phyloP scores from a whole-genome alignment of 345 rosid species.

The Populus euphratica region DNA sequence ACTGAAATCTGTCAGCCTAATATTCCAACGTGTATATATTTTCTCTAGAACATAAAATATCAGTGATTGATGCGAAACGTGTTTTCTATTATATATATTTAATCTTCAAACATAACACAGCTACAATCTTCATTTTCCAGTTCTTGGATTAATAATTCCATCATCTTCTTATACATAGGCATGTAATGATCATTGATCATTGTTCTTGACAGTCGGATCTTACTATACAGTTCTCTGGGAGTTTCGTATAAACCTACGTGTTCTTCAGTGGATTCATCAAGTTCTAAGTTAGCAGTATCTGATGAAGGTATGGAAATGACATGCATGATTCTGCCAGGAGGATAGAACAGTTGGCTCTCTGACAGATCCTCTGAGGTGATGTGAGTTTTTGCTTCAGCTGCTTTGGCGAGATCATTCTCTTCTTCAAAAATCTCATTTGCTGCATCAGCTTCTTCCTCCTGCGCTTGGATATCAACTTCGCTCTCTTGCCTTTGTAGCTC shows the following conservation, averaged over 20 bases:
- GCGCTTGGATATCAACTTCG: conserved; percentile 49
- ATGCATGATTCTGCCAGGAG: conserved; percentile 87
- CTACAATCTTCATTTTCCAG: conserved; percentile 40
- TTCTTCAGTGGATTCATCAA: conserved; percentile 24
- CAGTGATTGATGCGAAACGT: background rate
- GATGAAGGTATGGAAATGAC: conserved; percentile 48
- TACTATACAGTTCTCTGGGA: conserved; percentile 81
- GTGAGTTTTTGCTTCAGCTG: conserved; percentile 35
- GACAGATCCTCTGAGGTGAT: conserved; percentile 39
- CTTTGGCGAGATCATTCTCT: conserved; percentile 48
- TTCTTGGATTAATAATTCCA: conserved; percentile 65
- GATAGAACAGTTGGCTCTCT: conserved; percentile 72
- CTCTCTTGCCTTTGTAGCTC: conserved; percentile 67
- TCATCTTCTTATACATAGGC: conserved; percentile 93
- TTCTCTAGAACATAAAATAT: background rate
- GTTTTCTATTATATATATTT: background rate
- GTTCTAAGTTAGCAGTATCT: conserved; percentile 15
- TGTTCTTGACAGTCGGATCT: conserved; percentile 78
- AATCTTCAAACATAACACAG: conserved; percentile 22
- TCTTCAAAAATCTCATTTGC: conserved; percentile 72
- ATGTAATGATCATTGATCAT: conserved; percentile 96
- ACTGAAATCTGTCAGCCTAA: no score
- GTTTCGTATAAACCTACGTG: conserved; percentile 64
- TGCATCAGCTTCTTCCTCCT: conserved; percentile 74
- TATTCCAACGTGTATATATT: no score